Percentiles rank a stretch among this genome's conserved stretches.
Conservation (phyloP, 148 eudicot species). For the Diospyros lotus region DNA sequence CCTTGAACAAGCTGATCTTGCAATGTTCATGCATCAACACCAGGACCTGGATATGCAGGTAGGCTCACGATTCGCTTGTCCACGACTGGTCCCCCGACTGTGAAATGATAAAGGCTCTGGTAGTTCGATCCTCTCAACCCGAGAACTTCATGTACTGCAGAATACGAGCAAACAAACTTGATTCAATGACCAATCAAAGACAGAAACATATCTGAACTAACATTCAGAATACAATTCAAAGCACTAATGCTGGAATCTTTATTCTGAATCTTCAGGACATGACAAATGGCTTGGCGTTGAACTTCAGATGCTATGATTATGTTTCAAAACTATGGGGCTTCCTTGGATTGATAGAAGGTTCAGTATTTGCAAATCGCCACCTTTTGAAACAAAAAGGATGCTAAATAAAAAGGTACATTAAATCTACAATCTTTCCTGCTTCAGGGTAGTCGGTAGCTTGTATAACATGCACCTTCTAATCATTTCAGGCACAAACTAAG, state of each 20-base stretch:
- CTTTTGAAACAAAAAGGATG: no score
- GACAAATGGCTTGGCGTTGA: no score
- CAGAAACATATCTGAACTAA: neutral
- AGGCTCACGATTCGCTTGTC: slow-evolving; percentile 93
- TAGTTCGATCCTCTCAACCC: slow-evolving; percentile 67
- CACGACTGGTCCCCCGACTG: slow-evolving; percentile 73
- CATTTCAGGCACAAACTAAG: no score
- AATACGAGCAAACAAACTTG: neutral
- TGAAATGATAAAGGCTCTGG: slow-evolving; percentile 88
- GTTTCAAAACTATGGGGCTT: no score
- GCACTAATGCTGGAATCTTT: neutral
- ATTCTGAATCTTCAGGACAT: no score
- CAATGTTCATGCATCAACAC: slow-evolving; percentile 34
- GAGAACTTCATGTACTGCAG: slow-evolving; percentile 80
- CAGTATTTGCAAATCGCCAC: no score
- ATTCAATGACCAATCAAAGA: neutral
- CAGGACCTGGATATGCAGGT: slow-evolving; percentile 94
- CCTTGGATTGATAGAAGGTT: no score
- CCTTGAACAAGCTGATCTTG: neutral
- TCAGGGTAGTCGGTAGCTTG: no score
- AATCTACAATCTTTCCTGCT: no score
- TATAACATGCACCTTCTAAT: no score
- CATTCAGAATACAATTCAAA: neutral
- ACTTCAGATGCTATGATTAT: no score
- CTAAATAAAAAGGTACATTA: no score